phyloP scores from a whole-genome alignment of 2,329 filamentous ascomycete species.

The Penicillium sp. region DNA sequence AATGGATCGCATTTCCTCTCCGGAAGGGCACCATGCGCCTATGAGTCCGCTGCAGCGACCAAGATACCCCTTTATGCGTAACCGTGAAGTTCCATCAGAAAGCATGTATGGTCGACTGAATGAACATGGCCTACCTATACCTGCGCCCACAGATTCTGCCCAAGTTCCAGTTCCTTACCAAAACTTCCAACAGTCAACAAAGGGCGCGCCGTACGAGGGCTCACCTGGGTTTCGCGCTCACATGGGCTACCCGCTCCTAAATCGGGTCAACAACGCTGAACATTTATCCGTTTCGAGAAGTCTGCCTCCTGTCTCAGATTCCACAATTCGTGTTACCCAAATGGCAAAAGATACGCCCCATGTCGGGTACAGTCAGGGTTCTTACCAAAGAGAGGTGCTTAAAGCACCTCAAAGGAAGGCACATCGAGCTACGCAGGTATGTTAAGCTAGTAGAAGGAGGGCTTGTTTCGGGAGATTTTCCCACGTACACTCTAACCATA shows the following conservation, averaged over 20 bases:
- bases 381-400: constrained; percentile 26
- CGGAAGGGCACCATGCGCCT: constrained; percentile 25
- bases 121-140: constrained; percentile 14
- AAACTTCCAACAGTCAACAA: too few relatives aligned
- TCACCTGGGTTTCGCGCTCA: too few relatives aligned
- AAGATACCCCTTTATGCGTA: too few relatives aligned
- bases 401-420: constrained; percentile 33
- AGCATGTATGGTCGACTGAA: constrained; percentile 28
- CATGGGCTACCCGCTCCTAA: too few relatives aligned
- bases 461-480: background rate
- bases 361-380: constrained; percentile 26
- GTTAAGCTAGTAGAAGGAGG: background rate
- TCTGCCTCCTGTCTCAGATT: constrained; percentile 26
- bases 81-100: constrained; percentile 18
- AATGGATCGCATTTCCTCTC: constrained; percentile 28
- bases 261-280: too few relatives aligned
- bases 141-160: too few relatives aligned
- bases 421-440: constrained; percentile 35
- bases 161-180: too few relatives aligned
- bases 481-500: constrained; percentile 3
- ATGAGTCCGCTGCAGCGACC: constrained; percentile 21
- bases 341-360: constrained; percentile 22
- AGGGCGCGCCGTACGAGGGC: too few relatives aligned
- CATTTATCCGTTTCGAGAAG: too few relatives aligned
- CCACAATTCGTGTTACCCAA: constrained; percentile 18